Conservation (phyloP, 2,329 filamentous ascomycete genomes). For the Diaporthe sp. region DNA sequence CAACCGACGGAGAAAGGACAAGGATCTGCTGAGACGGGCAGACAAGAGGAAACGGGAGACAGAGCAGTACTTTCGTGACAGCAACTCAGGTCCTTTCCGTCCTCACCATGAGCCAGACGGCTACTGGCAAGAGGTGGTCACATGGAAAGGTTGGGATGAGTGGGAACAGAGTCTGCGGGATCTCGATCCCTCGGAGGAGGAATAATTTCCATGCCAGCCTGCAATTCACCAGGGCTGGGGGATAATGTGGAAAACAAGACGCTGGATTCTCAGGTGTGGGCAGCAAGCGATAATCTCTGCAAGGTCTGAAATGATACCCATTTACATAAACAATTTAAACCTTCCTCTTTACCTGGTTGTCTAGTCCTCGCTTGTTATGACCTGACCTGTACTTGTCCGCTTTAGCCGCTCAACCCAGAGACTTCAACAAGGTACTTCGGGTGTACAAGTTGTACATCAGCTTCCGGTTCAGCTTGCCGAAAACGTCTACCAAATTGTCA, state of each 20-base stretch:
- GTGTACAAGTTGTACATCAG: conserved; percentile 29
- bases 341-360: not conserved
- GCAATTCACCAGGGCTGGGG: not conserved
- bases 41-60: not conserved
- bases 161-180: conserved; percentile 2
- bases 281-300: not conserved
- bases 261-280: not conserved
- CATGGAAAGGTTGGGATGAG: conserved; percentile 16
- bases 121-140: conserved; percentile 13
- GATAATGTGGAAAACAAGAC: too few relatives aligned
- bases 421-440: conserved; percentile 8
- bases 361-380: not conserved
- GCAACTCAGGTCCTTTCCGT: not conserved
- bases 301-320: conserved; percentile 12
- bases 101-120: not conserved
- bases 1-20: not conserved
- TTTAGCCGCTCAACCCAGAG: conserved; percentile 11
- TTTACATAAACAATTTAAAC: not conserved
- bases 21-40: conserved; percentile 6
- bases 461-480: conserved; percentile 36
- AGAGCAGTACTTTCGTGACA: not conserved
- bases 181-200: not conserved
- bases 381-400: too few relatives aligned
- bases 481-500: conserved; percentile 17
- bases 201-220: not conserved